Evolutionary conservation across 148 eudicot species (phyloP).

Genomic region (Rhododendron molle): DNA sequence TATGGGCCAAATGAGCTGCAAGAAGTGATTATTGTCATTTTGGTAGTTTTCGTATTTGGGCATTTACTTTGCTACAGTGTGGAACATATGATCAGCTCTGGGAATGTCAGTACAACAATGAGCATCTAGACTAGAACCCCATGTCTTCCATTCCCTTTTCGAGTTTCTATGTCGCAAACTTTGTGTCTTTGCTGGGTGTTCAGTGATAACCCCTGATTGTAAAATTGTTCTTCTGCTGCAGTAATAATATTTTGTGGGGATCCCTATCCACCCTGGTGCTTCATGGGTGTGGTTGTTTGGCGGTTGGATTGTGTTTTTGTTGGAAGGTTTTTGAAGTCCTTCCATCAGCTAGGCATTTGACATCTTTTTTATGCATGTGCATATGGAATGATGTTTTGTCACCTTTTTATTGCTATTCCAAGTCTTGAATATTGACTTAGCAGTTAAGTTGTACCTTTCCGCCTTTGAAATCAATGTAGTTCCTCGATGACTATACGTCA

Average conservation of each 20-base stretch:
- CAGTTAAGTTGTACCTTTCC: not conserved
- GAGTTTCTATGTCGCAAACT: not conserved
- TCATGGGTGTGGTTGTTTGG: not conserved
- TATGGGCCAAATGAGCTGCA: not conserved
- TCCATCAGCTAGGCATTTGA: not conserved
- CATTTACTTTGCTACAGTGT: not conserved
- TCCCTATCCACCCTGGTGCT: not conserved
- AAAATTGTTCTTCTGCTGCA: not conserved
- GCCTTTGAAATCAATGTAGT: not conserved
- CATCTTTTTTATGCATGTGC: not conserved
- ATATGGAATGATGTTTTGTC: not conserved
- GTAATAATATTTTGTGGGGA: not conserved
- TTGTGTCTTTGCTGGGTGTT: not conserved
- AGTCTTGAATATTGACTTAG: not conserved
- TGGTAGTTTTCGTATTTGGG: not conserved
- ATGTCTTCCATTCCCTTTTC: not conserved
- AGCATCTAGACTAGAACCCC: not conserved
- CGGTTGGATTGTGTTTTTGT: not conserved
- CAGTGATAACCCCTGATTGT: not conserved
- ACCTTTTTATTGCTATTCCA: not conserved
- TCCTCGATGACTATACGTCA: not conserved
- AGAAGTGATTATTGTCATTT: not conserved
- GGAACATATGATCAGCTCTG: slow-evolving; percentile 1
- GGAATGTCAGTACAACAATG: not conserved
- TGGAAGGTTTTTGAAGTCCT: not conserved